Base-by-base conservation (phyloP, 495 filamentous ascomycete genomes). In the Penicillium odoratum region DNA sequence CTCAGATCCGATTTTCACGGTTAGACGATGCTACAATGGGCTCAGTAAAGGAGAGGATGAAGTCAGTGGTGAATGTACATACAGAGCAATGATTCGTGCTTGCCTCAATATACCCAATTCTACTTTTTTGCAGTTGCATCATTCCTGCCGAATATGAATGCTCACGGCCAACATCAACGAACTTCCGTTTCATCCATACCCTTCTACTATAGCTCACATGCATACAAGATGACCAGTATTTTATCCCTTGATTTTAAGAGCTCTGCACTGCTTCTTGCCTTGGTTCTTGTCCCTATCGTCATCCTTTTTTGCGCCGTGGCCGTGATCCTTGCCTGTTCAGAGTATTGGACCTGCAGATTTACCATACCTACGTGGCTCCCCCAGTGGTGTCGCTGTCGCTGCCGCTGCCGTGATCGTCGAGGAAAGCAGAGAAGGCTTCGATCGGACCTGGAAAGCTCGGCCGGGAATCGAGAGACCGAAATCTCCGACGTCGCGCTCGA, bases 1-100 rank as follows among this genome's bases (percentile, higher is more conserved):
- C 3, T 16, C 60, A 91, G 88, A 90, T 91, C 46, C 83, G 83
- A 28, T 92, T 92, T 64, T 74, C 86, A 25, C 82, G 80, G 31
- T 72, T 90, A 72, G 86, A 89, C 44, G 76, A 83, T 7, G 70
- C 78, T n/a, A 80, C 84, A 15, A 60, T 89, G 38, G 75, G 74
- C 21, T 77, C 75, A 5, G 69, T 86, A 38, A 89, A 85, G 64
- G 81, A 86, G 44, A 85, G 81, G 55, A 79, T 89, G 33, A 69
- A 79, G 49, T 77, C 81, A 47, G 82, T 80, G 51, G 59, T 83
- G 49, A 78, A 81, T 48, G 61, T 60, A 56, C 63, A 59, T 63
- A 62, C 66, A 55, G 63, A 64, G 56, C 53, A 58, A 61, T 57
- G 28, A 36, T 57, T 60, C 34, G 54, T 47, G 49, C 58, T 68